Conservation (phyloP, 2,329 filamentous ascomycete species). For the Alternaria alternata region DNA sequence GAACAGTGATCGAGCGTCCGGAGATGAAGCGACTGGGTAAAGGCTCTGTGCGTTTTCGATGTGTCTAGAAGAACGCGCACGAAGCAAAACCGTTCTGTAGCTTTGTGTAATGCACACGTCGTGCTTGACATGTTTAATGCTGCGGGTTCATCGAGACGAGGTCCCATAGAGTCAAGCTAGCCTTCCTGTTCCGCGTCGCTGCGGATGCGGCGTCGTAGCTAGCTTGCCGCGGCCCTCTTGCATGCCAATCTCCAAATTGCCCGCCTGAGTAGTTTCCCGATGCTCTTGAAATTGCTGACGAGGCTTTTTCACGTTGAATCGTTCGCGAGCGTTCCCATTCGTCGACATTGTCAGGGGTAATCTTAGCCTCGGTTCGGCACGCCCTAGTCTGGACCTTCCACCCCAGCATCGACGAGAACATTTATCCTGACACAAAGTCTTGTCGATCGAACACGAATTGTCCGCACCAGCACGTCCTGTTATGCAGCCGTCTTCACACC, state of each 20-base stretch:
- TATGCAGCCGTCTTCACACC: not conserved
- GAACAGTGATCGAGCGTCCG: not conserved
- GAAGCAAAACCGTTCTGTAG: conserved; percentile 3
- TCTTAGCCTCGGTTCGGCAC: conserved; percentile 35
- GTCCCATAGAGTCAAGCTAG: not conserved
- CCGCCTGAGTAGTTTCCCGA: conserved; percentile 11
- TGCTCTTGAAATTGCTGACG: conserved; percentile 22
- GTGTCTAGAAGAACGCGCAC: conserved; percentile 3
- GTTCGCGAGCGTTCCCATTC: conserved; percentile 20
- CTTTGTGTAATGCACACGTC: conserved; percentile 3
- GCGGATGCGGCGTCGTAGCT: not conserved
- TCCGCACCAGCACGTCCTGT: conserved; percentile 10
- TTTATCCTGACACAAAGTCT: conserved; percentile 29
- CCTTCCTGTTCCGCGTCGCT: not conserved
- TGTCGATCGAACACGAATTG: conserved; percentile 13
- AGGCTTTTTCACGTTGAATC: conserved; percentile 23
- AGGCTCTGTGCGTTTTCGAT: conserved; percentile 6
- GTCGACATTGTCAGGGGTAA: conserved; percentile 21
- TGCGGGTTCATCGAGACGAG: not conserved
- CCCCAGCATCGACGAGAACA: conserved; percentile 11
- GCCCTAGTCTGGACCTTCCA: conserved; percentile 28
- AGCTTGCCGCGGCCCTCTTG: conserved; percentile 6
- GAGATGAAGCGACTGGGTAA: conserved; percentile 4
- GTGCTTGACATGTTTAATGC: not conserved
- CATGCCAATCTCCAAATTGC: conserved; percentile 14